Base-by-base conservation (phyloP, 495 filamentous ascomycete genomes). In the Aspergillus campestris region DNA sequence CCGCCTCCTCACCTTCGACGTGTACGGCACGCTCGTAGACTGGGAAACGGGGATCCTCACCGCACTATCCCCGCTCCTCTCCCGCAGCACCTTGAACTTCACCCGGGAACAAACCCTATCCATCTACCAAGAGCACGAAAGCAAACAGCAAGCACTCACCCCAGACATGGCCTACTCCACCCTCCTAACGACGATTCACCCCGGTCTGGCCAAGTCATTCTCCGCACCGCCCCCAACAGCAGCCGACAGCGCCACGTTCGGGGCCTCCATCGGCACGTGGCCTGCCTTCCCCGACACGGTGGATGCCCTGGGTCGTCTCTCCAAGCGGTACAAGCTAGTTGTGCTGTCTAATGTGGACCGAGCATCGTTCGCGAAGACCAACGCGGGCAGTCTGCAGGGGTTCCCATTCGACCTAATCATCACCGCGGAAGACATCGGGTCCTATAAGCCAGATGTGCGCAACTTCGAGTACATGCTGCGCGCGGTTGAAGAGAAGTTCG, bases 1-100 rank as follows among this genome's bases (percentile, higher is more conserved):
- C 60, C 61, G 55, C 5, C 57, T 81, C 44, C 78, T 89, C 30
- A 70, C 66, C 57, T 92, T 94, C 67, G 86, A 94, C 61, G 78
- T 85, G 70, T 91, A 87, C 61, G 84, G 86, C 59, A 94, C 87
- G 0, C 74, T 90, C 18, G 80, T 91, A 40, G 84, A 90, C 70
- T 87, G 83, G 83, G 78, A 89, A 59, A 45, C 39, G 6, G 70
- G 70, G 30, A 67, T 74, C 18, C 51, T 70, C 29, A 28, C 47
- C 3, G 61, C 64, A 5, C 51, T 75, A 7, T 47, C 58, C 28
- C 74, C 78, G 1, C 57, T 74, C n/a, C 55, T 74, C 34, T 41
- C 60, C 12, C 60, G 60, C 15, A 61, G 71, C 8, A 66, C 67
- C 0, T 34, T 66, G 28, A 47, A 63, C 5, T 66, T 74, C 59